phyloP scores from a whole-genome alignment of 164 flowering plant genomes.

The Umbilicus rupestris region DNA sequence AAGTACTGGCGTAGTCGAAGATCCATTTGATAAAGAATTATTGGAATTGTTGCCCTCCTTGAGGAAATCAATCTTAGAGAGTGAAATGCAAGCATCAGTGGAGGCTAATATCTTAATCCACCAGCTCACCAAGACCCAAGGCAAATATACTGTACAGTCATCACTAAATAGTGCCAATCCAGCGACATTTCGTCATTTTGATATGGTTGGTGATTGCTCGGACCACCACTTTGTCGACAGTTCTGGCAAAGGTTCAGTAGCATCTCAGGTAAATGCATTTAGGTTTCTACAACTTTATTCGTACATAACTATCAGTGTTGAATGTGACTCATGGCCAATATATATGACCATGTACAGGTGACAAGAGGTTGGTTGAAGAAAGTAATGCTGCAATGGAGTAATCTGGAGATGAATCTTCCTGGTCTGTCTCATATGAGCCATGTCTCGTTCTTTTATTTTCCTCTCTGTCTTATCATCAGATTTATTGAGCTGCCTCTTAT shows the following conservation, averaged over 20 bases:
- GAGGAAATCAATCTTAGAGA: slow-evolving; percentile 9
- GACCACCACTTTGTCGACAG: slow-evolving; percentile 64
- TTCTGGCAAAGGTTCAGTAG: slow-evolving; percentile 25
- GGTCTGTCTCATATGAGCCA: slow-evolving; percentile 32
- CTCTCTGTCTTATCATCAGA: neutral
- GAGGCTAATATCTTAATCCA: slow-evolving; percentile 11
- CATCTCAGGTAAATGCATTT: slow-evolving; percentile 39
- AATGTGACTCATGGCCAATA: neutral
- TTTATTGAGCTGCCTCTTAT: neutral
- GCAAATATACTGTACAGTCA: slow-evolving; percentile 8
- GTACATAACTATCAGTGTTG: neutral
- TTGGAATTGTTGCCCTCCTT: slow-evolving; percentile 19
- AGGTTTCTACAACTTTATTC: neutral
- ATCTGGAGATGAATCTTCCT: slow-evolving; percentile 68
- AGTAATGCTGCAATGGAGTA: slow-evolving; percentile 88
- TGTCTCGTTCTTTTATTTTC: neutral
- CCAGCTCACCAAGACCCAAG: slow-evolving; percentile 19
- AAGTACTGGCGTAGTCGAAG: neutral
- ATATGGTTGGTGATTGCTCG: slow-evolving; percentile 47
- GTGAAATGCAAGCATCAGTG: slow-evolving; percentile 15
- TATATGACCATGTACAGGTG: slow-evolving; percentile 25
- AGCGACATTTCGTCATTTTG: slow-evolving; percentile 50
- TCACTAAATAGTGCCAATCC: slow-evolving; percentile 13
- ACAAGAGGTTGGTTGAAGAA: slow-evolving; percentile 72
- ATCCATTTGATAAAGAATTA: slow-evolving; percentile 17